Percentiles rank a stretch among this genome's conserved stretches.
Evolutionary conservation across 306 rosid species (phyloP).

Genomic region (Quillaja saponaria): DNA sequence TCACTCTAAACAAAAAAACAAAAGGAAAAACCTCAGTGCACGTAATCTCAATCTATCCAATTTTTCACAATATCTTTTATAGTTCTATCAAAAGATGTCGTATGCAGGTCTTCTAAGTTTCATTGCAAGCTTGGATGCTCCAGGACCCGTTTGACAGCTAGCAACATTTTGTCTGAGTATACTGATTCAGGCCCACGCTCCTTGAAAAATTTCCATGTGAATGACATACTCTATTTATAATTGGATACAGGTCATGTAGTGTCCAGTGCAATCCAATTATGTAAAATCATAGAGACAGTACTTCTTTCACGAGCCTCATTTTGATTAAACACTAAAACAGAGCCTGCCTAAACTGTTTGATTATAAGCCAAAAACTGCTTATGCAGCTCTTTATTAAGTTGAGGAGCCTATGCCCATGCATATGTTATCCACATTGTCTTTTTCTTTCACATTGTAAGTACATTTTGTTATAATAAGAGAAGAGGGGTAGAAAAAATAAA

Average conservation of each 20-base stretch:
- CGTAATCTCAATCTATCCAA: too few species aligned
- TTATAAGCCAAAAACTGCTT: constrained; percentile 18
- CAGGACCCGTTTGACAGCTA: too few species aligned
- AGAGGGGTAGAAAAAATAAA: constrained; percentile 1
- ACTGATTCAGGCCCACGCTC: constrained; percentile 37
- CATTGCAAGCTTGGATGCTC: too few species aligned
- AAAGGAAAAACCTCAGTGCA: too few species aligned
- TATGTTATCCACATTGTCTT: constrained; percentile 29
- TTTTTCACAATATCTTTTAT: too few species aligned
- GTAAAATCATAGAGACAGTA: constrained; percentile 22
- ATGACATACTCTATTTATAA: constrained; percentile 31
- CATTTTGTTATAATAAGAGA: neutral
- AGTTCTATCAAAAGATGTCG: too few species aligned
- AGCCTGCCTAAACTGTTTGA: constrained; percentile 37
- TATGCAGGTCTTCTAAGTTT: too few species aligned
- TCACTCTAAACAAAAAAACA: too few species aligned
- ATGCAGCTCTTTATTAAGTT: constrained; percentile 22
- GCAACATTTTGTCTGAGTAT: too few species aligned
- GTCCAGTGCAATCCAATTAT: constrained; percentile 14
- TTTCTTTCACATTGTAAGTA: constrained; percentile 20
- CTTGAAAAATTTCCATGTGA: constrained; percentile 47
- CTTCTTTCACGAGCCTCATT: constrained; percentile 33
- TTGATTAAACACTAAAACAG: neutral
- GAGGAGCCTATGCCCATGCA: constrained; percentile 18
- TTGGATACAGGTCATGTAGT: constrained; percentile 38